These are phyloP conservation scores for Chlorella sorokiniana DNA, from an alignment of 139 green algal species.

Conservation along the genomic window DNA sequence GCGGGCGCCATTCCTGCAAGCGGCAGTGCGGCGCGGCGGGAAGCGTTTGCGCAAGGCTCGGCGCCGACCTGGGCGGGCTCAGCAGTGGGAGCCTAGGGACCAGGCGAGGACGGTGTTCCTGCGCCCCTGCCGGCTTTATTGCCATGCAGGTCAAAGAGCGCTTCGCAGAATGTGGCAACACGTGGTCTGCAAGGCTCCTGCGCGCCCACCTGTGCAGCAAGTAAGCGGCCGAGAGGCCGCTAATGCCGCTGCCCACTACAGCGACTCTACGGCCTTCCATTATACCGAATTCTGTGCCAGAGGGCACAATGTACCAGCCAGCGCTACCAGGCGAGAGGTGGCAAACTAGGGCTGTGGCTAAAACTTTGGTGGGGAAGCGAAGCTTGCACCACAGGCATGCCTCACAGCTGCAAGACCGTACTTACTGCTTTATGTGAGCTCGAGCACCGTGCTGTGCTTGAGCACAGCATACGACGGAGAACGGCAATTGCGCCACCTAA, in stretches of 20 bases:
- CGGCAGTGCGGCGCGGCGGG: background rate
- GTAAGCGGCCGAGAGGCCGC: conserved; percentile 81
- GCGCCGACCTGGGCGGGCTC: no score
- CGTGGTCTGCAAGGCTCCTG: background rate
- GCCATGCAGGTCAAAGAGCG: no score
- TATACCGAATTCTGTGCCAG: background rate
- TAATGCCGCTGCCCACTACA: conserved; percentile 87
- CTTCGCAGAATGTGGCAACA: no score
- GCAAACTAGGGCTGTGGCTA: background rate
- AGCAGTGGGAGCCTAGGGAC: no score
- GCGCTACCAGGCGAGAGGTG: background rate
- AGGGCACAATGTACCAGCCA: background rate
- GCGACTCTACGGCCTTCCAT: conserved; percentile 58
- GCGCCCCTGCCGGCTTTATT: no score
- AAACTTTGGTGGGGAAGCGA: background rate
- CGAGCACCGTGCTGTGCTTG: no score
- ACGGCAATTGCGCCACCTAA: no score
- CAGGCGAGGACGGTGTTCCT: no score
- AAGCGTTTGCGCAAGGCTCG: no score
- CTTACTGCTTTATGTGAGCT: no score
- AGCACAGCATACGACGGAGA: no score
- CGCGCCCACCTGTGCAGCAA: conserved; percentile 74
- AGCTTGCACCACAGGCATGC: background rate
- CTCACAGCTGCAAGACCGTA: no score
- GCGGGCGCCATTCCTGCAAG: conserved; percentile 61